phyloP scores from a whole-genome alignment of 495 filamentous ascomycete genomes.

The Tuber microsphaerosporum region DNA sequence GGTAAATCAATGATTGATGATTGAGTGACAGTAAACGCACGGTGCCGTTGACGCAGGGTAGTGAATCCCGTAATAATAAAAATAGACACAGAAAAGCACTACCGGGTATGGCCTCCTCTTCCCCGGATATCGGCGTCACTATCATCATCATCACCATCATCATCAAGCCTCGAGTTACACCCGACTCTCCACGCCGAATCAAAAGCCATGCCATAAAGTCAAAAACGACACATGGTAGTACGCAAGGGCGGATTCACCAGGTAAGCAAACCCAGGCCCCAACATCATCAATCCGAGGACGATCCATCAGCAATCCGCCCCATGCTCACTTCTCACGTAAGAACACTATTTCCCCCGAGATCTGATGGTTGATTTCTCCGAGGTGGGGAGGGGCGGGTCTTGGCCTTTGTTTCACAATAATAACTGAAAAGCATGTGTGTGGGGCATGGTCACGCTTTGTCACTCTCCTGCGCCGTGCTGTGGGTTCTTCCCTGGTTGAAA shows the following conservation, averaged over 20 bases:
- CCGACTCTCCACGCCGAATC: neutral
- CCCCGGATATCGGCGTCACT: neutral
- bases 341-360: slow-evolving; percentile 1
- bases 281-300: neutral
- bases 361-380: slow-evolving; percentile 1
- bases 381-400: neutral
- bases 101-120: neutral
- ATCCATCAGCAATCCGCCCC: neutral
- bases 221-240: neutral
- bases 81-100: neutral
- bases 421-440: neutral
- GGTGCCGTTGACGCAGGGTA: neutral
- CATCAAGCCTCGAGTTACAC: neutral
- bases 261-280: neutral
- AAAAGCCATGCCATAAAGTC: neutral
- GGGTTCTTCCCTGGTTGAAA: neutral
- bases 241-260: neutral
- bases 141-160: neutral
- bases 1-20: neutral
- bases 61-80: neutral
- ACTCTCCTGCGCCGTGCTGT: neutral
- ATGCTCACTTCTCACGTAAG: slow-evolving; percentile 3
- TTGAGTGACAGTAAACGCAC: neutral
- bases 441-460: neutral
- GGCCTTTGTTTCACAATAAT: neutral